phyloP scores from a whole-genome alignment of 805 yeast genomes.

The Metschnikowia cerradonensis region DNA sequence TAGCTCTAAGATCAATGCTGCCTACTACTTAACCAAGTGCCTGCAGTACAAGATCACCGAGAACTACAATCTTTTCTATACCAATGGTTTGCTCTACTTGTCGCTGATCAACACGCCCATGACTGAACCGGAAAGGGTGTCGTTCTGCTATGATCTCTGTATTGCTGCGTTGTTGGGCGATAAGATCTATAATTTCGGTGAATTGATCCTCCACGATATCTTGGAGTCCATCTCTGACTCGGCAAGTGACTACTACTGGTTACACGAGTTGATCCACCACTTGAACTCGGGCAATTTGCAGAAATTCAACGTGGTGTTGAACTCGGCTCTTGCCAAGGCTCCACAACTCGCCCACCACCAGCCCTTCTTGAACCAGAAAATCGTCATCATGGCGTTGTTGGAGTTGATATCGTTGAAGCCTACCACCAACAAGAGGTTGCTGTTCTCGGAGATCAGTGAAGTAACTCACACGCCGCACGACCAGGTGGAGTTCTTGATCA shows the following conservation, averaged over 20 bases:
- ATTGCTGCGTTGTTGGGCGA: conserved; percentile 89
- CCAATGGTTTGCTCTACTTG: conserved; percentile 74
- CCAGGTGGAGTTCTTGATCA: conserved; percentile 85
- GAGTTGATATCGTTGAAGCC: conserved; percentile 80
- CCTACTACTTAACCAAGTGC: conserved; percentile 77
- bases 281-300: conserved; percentile 76
- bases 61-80: conserved; percentile 79
- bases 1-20: conserved; percentile 64
- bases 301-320: conserved; percentile 52
- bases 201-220: conserved; percentile 84
- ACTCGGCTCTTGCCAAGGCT: conserved; percentile 33
- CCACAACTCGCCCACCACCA: conserved; percentile 58
- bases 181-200: conserved; percentile 92
- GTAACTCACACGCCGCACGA: conserved; percentile 62
- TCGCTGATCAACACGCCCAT: conserved; percentile 60
- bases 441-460: conserved; percentile 67
- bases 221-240: conserved; percentile 45
- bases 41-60: conserved; percentile 68
- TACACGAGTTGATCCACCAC: conserved; percentile 62
- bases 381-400: conserved; percentile 85
- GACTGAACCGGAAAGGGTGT: conserved; percentile 36
- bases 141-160: conserved; percentile 65
- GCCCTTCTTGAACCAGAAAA: conserved; percentile 78
- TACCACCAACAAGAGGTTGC: conserved; percentile 66
- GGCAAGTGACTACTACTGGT: conserved; percentile 57